These are phyloP conservation scores for Colletotrichum sp. DNA, from an alignment of 2,329 filamentous ascomycete species.

Conservation along the genomic window DNA sequence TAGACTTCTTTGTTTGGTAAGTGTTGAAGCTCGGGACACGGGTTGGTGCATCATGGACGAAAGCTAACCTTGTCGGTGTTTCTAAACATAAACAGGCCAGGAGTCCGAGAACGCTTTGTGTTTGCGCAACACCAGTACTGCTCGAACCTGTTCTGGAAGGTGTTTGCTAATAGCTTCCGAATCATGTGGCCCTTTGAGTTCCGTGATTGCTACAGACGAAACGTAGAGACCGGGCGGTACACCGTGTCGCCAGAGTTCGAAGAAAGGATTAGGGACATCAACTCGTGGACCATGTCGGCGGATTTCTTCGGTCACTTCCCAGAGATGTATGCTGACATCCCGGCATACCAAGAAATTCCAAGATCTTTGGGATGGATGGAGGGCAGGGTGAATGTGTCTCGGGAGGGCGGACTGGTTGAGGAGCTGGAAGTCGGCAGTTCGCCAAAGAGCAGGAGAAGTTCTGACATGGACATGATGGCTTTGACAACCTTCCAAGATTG, in stretches of 20 bases:
- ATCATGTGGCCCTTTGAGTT: conserved; percentile 29
- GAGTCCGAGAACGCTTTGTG: conserved; percentile 30
- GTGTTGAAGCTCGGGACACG: background rate
- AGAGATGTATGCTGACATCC: conserved; percentile 22
- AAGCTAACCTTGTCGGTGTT: background rate
- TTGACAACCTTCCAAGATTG: background rate
- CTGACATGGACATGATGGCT: background rate
- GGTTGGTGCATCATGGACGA: background rate
- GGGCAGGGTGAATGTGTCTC: background rate
- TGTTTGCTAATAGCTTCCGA: conserved; percentile 25
- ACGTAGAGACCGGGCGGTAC: conserved; percentile 26
- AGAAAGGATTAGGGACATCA: conserved; percentile 27
- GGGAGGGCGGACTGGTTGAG: background rate
- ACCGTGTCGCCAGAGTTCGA: conserved; percentile 24
- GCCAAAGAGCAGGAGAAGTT: background rate
- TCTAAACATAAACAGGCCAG: conserved; percentile 24
- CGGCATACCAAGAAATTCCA: background rate
- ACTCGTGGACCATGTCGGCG: conserved; percentile 29
- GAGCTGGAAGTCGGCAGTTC: background rate
- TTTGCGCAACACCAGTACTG: conserved; percentile 33
- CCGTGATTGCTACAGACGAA: conserved; percentile 29
- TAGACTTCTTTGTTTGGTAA: conserved; percentile 34
- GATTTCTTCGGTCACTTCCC: conserved; percentile 31
- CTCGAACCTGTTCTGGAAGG: conserved; percentile 29
- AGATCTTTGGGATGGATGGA: background rate